Evolutionary conservation across 139 green algal genomes (phyloP), one percentile per base, ranked within the genome.

Genomic region (Chlamydomonas urium): DNA sequence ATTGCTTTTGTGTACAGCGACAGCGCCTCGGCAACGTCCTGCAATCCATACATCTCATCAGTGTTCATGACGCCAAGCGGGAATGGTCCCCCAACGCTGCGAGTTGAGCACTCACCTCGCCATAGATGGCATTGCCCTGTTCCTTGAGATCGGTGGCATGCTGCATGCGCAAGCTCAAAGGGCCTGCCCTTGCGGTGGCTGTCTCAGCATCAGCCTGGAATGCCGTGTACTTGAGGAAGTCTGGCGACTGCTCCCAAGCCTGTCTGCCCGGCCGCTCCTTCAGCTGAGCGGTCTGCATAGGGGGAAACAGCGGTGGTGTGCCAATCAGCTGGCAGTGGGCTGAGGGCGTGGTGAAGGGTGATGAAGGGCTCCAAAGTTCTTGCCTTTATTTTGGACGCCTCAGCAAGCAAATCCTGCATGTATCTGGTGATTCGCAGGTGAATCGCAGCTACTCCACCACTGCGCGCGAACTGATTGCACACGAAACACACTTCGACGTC

Each of bases 171-270:
- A n/a, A 1, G 19, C 26, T 26, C 65, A 38, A 31, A 3, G 37
- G 29, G 17, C 42, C 26, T 1, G 8, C 4, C 28, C 65, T 23
- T 2, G 21, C 26, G n/a, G n/a, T n/a, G n/a, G n/a, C n/a, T 35
- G 65, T 26, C 65, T 62, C 37, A 70, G 63, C 63, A 19, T 71
- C 53, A n/a, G 19, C n/a, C 0, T 35, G 42, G 34, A 61, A 71
- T 2, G 69, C 75, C 1, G 75, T 81, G 63, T 53, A 59, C 21
- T 74, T 74, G 42, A 81, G 8, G 36, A 75, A 81, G 8, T 74
- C 69, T 32, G 76, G 76, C 0, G 70, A 45, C 5, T 48, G 19
- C 57, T 82, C 76, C 71, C 71, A 82, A n/a, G 69, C 76, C 61
- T 75, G 71, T 23, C 76, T 21, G 0, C 76, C 71, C 1, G 76